Conservation (phyloP, 208 protist genomes). For the Trypanosoma melophagium region DNA sequence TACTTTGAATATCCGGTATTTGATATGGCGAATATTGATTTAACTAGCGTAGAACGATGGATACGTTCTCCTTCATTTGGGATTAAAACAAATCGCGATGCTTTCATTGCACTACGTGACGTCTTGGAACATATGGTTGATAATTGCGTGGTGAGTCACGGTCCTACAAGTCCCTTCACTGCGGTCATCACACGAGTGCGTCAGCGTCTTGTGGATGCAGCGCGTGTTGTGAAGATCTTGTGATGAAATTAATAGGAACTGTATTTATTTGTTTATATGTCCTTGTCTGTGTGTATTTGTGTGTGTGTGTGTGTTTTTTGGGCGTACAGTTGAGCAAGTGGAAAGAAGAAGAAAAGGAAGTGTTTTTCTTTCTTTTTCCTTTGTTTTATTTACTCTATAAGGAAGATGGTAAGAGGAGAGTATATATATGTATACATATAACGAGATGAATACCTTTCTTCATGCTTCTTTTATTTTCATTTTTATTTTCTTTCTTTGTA, state of each 20-base stretch:
- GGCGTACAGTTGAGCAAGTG: no score
- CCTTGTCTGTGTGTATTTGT: no score
- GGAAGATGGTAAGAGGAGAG: no score
- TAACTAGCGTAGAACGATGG: conserved; percentile 66
- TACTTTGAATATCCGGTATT: conserved; percentile 84
- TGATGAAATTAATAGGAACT: conserved; percentile 19
- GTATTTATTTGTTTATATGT: no score
- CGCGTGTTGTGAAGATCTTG: conserved; percentile 50
- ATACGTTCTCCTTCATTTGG: conserved; percentile 47
- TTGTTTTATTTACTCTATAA: no score
- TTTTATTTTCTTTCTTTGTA: not conserved
- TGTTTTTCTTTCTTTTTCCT: not conserved
- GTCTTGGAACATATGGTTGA: conserved; percentile 85
- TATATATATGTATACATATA: no score
- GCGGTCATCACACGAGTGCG: conserved; percentile 61
- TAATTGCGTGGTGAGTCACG: conserved; percentile 71
- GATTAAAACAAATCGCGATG: conserved; percentile 53
- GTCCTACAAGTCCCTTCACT: conserved; percentile 68
- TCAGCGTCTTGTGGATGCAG: conserved; percentile 65
- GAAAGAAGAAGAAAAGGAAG: not conserved
- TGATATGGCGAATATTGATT: conserved; percentile 75
- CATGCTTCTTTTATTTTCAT: conserved; percentile 21
- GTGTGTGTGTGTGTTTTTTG: no score
- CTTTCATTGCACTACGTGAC: conserved; percentile 62
- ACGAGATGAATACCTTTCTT: no score